Evolutionary conservation across 108 stramenopile species (phyloP), one percentile per base, ranked within the genome.

Genomic region (Skeletonema marinoi): DNA sequence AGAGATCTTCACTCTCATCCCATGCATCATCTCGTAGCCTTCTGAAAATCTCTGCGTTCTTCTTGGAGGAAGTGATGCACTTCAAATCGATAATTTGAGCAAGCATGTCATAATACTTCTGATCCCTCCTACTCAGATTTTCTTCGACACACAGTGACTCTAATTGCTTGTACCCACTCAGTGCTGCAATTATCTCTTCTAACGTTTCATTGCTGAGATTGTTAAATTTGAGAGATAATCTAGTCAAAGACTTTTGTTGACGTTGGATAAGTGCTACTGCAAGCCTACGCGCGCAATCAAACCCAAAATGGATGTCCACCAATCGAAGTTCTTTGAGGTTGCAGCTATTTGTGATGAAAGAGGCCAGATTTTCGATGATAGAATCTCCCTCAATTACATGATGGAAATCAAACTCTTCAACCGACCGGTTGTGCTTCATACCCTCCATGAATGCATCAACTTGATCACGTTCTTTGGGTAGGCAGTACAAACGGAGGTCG

Each of bases 41-140:
- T 5, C 67, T 14, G 3, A 68, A 50, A 42, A 9, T 25, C 31
- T 59, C 67, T 42, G 67, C 67, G 60, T 60, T 60, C 32, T 17
- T 16, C 8, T 17, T 6, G 11, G 31, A 32, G 16, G 67, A 68
- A 8, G 67, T 61, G 56, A 68, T 68, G 67, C n/a, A 7, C 63
- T 4, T 17, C 39, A 51, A 42, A 50, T 64, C 48, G 39, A 64
- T 64, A 17, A 42, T 51, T 3, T 5, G 46, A 3, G 63, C 63
- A 51, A 64, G 63, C 17, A 17, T 51, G 4, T 64, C 63, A 17
- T 51, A 51, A 17, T 51, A 51, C n/a, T 51, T 51, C 6, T 21
- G 4, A 7, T 51, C 50, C 1, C 50, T 51, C 11, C 12, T 3
- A 10, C 0, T 12, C 50, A 19, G 17, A 2, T 19, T 19, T 4